Base-by-base conservation (phyloP, 768 basidiomycete species). In the Rhodocollybia butyracea region DNA sequence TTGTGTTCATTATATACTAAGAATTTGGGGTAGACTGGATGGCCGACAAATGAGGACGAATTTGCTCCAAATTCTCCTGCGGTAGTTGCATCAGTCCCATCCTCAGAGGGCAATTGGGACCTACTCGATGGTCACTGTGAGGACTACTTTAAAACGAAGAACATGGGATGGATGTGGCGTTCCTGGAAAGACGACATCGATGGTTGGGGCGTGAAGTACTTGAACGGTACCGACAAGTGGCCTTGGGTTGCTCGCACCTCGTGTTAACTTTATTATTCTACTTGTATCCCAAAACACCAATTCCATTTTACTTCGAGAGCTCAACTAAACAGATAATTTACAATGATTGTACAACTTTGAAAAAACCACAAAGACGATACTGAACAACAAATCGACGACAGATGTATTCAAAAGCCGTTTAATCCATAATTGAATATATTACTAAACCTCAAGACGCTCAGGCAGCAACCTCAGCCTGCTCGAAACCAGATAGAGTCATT, bases 401-500 rank as follows among this genome's bases (percentile, higher is more conserved):
- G n/a, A n/a, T n/a, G n/a, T n/a, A n/a, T n/a, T n/a, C n/a, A n/a
- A n/a, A n/a, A n/a, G n/a, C n/a, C n/a, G n/a, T n/a, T n/a, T n/a
- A n/a, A n/a, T n/a, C n/a, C n/a, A n/a, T n/a, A n/a, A n/a, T n/a
- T n/a, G n/a, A n/a, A n/a, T n/a, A n/a, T n/a, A n/a, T n/a, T n/a
- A n/a, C n/a, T n/a, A n/a, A n/a, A n/a, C n/a, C n/a, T n/a, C n/a
- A n/a, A n/a, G n/a, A n/a, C 0, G 1, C 12, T 50, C 22, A 34
- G 15, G 32, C 21, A 15, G 5, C 32, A 24, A 13, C 48, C 4
- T 42, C 51, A 40, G 57, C 42, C 29, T 55, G 60, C 19, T 61
- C 60, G 58, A 80, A 81, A 36, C 76, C 78, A 62, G 77, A 78
- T 50, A 81, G 75, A 48, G 68, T 75, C 61, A 72, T 66, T 78